phyloP scores from a whole-genome alignment of 164 flowering plant genomes.

The Stephania cephalantha region DNA sequence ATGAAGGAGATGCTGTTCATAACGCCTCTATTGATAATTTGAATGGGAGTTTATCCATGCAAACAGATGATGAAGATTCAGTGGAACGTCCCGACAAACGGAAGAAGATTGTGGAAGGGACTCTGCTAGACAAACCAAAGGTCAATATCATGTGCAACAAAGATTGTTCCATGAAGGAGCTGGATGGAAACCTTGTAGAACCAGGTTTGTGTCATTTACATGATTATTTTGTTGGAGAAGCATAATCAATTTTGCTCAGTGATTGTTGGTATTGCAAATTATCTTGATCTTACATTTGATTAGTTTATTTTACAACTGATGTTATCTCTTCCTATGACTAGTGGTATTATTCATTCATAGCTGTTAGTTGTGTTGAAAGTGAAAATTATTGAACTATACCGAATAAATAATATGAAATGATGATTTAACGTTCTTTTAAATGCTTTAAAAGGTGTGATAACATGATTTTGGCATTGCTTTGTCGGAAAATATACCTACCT shows the following conservation, averaged over 20 bases:
- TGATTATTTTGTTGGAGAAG: not conserved
- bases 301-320: no score
- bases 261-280: not conserved
- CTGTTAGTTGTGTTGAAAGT: not conserved
- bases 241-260: not conserved
- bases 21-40: constrained; percentile 20
- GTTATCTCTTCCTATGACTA: no score
- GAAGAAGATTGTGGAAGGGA: constrained; percentile 24
- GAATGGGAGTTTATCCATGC: constrained; percentile 3
- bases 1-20: constrained; percentile 10
- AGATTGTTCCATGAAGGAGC: constrained; percentile 12
- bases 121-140: constrained; percentile 15
- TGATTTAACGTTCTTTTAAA: not conserved
- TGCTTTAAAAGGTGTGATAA: not conserved
- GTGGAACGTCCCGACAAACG: constrained; percentile 20
- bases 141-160: constrained; percentile 3
- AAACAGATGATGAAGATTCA: constrained; percentile 11
- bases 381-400: not conserved
- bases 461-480: not conserved
- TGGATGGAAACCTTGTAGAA: constrained; percentile 12
- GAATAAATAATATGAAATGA: not conserved
- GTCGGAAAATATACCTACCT: not conserved
- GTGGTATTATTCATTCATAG: not conserved
- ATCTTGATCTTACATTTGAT: not conserved
- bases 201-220: constrained; percentile 23